Percentiles rank a stretch among this genome's conserved stretches.
phyloP scores from a whole-genome alignment of 345 rosid species.

The Brassica carinata region DNA sequence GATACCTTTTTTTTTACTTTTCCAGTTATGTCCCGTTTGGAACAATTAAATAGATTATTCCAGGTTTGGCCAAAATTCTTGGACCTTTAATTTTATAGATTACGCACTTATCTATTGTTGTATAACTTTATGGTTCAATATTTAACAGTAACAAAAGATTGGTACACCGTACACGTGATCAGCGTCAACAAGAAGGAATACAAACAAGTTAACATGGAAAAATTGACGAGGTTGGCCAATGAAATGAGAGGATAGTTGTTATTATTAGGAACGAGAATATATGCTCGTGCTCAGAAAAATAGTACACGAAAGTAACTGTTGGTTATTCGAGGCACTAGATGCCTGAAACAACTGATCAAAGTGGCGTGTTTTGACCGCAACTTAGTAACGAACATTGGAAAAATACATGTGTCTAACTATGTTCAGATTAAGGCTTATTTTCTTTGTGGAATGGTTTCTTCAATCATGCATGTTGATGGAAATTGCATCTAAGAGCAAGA shows the following conservation, averaged over 20 bases:
- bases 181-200: neutral
- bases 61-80: conserved; percentile 16
- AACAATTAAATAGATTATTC: neutral
- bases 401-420: neutral
- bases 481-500: conserved; percentile 18
- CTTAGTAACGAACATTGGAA: neutral
- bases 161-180: neutral
- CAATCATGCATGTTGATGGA: neutral
- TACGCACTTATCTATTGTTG: neutral
- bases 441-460: conserved; percentile 3
- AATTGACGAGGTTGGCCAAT: conserved; percentile 5
- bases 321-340: conserved; percentile 23
- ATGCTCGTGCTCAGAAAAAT: neutral
- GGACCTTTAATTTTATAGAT: neutral
- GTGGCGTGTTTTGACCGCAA: conserved; percentile 29
- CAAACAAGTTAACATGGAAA: neutral
- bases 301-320: conserved; percentile 2
- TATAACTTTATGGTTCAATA: neutral
- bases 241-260: neutral
- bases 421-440: neutral
- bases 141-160: neutral
- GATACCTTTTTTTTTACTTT: conserved; percentile 22
- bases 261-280: conserved; percentile 1
- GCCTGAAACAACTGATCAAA: neutral
- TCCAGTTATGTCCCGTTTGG: neutral